Evolutionary conservation across 805 yeast genomes (phyloP), one percentile per base, ranked within the genome.

Genomic region (Vanderwaltozyma tropicalis): DNA sequence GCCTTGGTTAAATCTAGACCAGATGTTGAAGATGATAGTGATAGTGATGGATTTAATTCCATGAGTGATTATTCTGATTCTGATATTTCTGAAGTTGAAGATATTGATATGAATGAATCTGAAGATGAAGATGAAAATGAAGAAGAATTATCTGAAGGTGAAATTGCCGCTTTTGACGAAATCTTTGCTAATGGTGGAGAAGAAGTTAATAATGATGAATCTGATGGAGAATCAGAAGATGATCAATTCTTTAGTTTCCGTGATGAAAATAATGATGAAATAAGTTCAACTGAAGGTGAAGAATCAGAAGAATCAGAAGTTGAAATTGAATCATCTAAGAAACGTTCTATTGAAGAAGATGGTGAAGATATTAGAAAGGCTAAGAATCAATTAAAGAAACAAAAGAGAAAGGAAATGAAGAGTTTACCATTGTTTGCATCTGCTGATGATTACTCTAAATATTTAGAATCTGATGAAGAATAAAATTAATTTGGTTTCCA

Each of bases 391-490:
- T n/a, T n/a, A n/a, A n/a, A n/a, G n/a, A 53, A 44, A 32, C 58
- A 52, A 19, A 64, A 55, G 59, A 47, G 28, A 49, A 43, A 30
- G 50, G 48, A 24, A 55, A 63, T 82, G 51, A 78, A 73, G 52
- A 75, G 71, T 33, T 65, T 88, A 42, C 96, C 96, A 17, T 68
- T 77, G 16, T 88, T 86, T 64, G 96, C 95, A 1, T 78, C 87
- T 32, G 94, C 78, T 9, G 95, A 83, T 30, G 95, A 83, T 43
- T 87, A 86, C 55, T 79, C 89, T 20, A 68, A 83, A 53, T 79
- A 78, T 48, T 62, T 83, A 57, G 69, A 69, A 21, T 77, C 82
- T 13, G 83, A 79, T 21, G 82, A 75, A 36, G 83, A 77, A 34
- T 71, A 63, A 29, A 25, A 25, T 21, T 24, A 11, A 24, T 24